phyloP scores from a whole-genome alignment of 768 basidiomycete species.

The Kwoniella mangroviensis region DNA sequence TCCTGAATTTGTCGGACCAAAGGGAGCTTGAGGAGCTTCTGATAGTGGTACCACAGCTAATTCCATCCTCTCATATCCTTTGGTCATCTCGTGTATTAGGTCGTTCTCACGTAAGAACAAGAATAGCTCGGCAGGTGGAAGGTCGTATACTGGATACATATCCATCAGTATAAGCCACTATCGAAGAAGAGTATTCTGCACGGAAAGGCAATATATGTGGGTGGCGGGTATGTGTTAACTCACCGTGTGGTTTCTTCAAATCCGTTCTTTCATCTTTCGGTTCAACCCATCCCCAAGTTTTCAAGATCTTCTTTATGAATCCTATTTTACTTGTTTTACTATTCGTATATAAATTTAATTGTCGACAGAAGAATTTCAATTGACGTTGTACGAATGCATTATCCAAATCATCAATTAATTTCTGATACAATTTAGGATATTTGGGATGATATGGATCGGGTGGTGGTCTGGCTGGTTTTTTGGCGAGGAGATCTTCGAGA shows the following conservation, averaged over 20 bases:
- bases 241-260: neutral
- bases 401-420: conserved; percentile 13
- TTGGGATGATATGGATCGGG: conserved; percentile 23
- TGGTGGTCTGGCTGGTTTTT: conserved; percentile 12
- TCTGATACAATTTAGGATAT: conserved; percentile 8
- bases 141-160: conserved; percentile 12
- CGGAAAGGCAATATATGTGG: neutral
- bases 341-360: conserved; percentile 1
- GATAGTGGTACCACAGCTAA: conserved; percentile 16
- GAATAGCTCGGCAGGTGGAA: conserved; percentile 25
- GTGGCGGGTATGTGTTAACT: neutral
- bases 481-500: conserved; percentile 12
- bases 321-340: conserved; percentile 7
- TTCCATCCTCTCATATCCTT: neutral
- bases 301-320: conserved; percentile 18
- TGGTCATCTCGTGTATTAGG: conserved; percentile 7
- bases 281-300: conserved; percentile 22
- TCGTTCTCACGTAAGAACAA: conserved; percentile 23
- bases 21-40: conserved; percentile 3
- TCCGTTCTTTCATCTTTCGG: conserved; percentile 10
- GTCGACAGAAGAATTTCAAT: conserved; percentile 9
- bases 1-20: neutral
- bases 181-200: neutral
- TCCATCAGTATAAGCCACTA: neutral
- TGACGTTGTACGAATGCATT: conserved; percentile 18